Base-by-base conservation (phyloP, 148 eudicot species). In the Arctostaphylos glauca region DNA sequence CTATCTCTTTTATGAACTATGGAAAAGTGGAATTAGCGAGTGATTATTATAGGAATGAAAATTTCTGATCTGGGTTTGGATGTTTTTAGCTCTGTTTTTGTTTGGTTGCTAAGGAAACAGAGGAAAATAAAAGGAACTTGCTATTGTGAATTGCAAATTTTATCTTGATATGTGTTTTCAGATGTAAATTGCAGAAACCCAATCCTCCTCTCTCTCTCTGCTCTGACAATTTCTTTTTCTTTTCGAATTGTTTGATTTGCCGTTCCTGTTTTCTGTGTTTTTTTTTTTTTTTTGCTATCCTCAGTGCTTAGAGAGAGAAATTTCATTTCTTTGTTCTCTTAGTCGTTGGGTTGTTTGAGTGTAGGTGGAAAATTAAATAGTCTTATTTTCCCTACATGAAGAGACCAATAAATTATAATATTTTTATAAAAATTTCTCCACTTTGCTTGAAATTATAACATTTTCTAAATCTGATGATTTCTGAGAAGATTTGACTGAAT, bases 1-100 rank as follows among this genome's bases (percentile, higher is more conserved):
- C 1, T 31, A 31, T 0, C 38, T 31, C 38, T 1, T 31, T 31
- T 31, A 31, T 31, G 38, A 31, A 31, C 38, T 31, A 31, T 31
- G 38, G 38, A 1, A 48, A 87, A 79, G 14, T 94, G 98, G 98
- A 91, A 92, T 80, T 94, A 96, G 98, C 92, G 10, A 41, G 87
- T 78, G 2, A 15, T 14, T 52, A 53, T 19, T 19, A 2, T 53
- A 10, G 9, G 21, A 43, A 9, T 72, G 44, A 5, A 16, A 5
- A 44, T 46, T 72, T 16, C 1, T 46, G 41, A 72, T 72, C 23
- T 6, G 46, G 2, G 38, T 31, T 31, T 16, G 21, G 16, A 0
- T 23, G n/a, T 68, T 66, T 83, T 15, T 70, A 13, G 68, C 71
- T 66, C 55, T 67, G 52, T 47, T 74, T 64, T 15, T 55, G 83